Base-by-base conservation (phyloP, 1,139 yeast species). In the Taphrina confusa region DNA sequence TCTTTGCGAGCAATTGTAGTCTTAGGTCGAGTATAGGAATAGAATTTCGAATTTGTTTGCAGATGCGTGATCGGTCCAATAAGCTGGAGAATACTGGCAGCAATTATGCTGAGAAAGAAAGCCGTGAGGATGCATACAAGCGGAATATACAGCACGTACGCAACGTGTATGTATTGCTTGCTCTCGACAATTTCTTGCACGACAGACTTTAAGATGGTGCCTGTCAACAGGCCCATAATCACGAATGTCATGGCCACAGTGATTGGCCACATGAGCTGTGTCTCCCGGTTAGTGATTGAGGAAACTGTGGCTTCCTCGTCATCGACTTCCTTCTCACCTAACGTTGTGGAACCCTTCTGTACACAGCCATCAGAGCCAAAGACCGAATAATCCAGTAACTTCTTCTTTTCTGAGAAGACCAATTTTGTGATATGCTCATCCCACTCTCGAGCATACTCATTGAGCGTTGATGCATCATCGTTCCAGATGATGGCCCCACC, bases 401-500 rank as follows among this genome's bases (percentile, higher is more conserved):
- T 54, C 4, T 31, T 22, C 44, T 54, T 54, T 18, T 42, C 51
- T 3, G 58, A 42, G 28, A 33, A 54, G 18, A 54, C 58, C 18
- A 54, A 28, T 31, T 34, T 31, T 4, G 51, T 44, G 27, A 54
- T 54, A 27, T 61, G 45, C 37, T 55, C 56, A 8, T 51, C 50
- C 58, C 58, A 54, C 25, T 54, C 18, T 1, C 51, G 51, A 25
- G 58, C 58, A 33, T 54, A 54, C 18, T 54, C 58, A 16, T 28
- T 44, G n/a, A 54, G 18, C 16, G 42, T 54, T 2, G 58, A 31
- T 16, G 62, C 64, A 30, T 58, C 62, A 31, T 63, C 65, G 12
- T 64, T 42, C 65, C 65, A 63, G 50, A 63, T 58, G 20, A 63
- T 37, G 2, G 62, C 50, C 22, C 62, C 60, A 18, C 51, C 57